These are phyloP conservation scores for Wickerhamiella allomyrinae DNA, from an alignment of 805 yeast genomes.

Conservation along the genomic window DNA sequence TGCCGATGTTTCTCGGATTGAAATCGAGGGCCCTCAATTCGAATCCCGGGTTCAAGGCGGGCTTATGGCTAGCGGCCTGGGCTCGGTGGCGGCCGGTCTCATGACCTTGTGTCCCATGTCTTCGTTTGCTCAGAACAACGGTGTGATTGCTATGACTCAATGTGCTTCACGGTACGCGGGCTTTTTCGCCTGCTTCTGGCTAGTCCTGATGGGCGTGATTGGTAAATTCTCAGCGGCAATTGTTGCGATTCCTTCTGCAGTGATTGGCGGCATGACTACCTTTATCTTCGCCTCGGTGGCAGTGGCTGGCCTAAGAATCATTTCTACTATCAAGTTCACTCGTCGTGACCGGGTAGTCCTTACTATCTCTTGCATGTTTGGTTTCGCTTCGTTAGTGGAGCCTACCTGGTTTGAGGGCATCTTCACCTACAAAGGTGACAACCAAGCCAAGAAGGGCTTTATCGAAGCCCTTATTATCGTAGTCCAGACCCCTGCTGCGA, in stretches of 20 bases:
- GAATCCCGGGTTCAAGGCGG: constrained; percentile 91
- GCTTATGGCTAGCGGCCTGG: constrained; percentile 74
- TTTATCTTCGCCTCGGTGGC: constrained; percentile 65
- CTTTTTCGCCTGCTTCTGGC: constrained; percentile 65
- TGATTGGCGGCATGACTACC: constrained; percentile 79
- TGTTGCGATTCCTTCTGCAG: constrained; percentile 64
- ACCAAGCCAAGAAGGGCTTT: constrained; percentile 44
- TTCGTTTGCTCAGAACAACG: constrained; percentile 89
- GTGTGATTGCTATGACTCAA: constrained; percentile 83
- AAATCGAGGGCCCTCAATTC: constrained; percentile 66
- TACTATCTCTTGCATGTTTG: constrained; percentile 50
- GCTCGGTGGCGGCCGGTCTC: constrained; percentile 62
- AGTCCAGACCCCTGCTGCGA: constrained; percentile 60
- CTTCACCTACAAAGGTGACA: constrained; percentile 53
- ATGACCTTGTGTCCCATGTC: constrained; percentile 82
- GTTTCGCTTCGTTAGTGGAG: constrained; percentile 52
- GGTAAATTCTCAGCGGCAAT: constrained; percentile 83
- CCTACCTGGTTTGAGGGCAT: constrained; percentile 50
- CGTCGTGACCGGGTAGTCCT: constrained; percentile 62
- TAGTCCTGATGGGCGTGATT: constrained; percentile 75
- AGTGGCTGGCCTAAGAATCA: constrained; percentile 57
- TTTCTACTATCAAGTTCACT: constrained; percentile 38
- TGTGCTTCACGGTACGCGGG: constrained; percentile 80
- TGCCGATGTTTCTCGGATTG: constrained; percentile 75
- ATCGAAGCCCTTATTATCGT: constrained; percentile 53